These are phyloP conservation scores for Articulospora tetracladia DNA, from an alignment of 495 filamentous ascomycete genomes.

Conservation along the genomic window DNA sequence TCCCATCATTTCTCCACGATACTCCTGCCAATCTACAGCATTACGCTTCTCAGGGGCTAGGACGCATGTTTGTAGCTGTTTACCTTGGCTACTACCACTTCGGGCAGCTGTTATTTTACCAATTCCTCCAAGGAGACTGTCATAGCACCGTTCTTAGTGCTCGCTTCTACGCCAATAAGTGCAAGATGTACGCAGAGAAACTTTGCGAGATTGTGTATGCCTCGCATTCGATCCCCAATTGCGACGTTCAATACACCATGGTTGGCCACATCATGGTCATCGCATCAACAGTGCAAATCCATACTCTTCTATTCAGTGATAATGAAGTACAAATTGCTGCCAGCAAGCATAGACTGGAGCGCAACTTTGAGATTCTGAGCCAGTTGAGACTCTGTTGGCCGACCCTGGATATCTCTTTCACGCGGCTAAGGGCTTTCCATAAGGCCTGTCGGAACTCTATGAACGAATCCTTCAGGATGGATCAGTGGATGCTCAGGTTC, in stretches of 20 bases:
- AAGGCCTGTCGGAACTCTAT: conserved; percentile 30
- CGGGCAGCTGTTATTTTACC: conserved; percentile 39
- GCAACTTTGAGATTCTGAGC: conserved; percentile 37
- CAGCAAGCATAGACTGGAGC: conserved; percentile 31
- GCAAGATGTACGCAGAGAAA: conserved; percentile 31
- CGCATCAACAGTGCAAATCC: conserved; percentile 38
- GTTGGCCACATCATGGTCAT: conserved; percentile 40
- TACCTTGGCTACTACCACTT: conserved; percentile 42
- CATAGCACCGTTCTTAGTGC: conserved; percentile 4
- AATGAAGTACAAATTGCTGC: conserved; percentile 22
- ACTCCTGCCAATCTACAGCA: conserved; percentile 27
- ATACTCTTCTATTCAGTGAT: conserved; percentile 33
- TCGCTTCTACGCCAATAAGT: conserved; percentile 30
- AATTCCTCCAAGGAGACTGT: conserved; percentile 32
- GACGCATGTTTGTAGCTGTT: conserved; percentile 35
- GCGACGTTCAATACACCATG: conserved; percentile 37
- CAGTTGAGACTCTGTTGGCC: conserved; percentile 33
- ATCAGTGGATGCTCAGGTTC: conserved; percentile 41
- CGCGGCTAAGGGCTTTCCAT: conserved; percentile 34
- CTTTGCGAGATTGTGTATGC: conserved; percentile 36
- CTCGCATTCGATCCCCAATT: conserved; percentile 27
- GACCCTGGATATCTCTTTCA: conserved; percentile 31
- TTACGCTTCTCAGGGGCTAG: conserved; percentile 31
- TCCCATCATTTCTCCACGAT: conserved; percentile 31
- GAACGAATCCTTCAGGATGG: conserved; percentile 32